phyloP scores from a whole-genome alignment of 768 basidiomycete species.

The Chalciporus piperatus region DNA sequence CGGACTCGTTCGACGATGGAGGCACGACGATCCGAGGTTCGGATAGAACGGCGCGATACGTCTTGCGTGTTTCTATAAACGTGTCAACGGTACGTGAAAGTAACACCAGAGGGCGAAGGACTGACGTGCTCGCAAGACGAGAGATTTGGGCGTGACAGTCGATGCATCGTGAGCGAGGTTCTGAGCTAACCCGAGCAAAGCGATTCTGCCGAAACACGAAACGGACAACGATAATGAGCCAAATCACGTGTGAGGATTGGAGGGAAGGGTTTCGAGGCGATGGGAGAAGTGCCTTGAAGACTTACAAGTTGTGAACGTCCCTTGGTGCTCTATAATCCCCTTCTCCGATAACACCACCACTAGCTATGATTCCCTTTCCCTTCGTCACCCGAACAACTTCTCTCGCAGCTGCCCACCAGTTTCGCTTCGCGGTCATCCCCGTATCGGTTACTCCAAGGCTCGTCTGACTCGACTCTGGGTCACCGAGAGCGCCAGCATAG shows the following conservation, averaged over 20 bases:
- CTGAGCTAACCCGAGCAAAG: slow-evolving; percentile 65
- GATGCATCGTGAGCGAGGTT: slow-evolving; percentile 63
- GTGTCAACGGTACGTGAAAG: not conserved
- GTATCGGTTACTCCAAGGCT: slow-evolving; percentile 51
- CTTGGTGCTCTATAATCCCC: slow-evolving; percentile 66
- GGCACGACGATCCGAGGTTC: slow-evolving; percentile 69
- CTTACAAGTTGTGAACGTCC: slow-evolving; percentile 77
- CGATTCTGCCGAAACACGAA: too few species aligned
- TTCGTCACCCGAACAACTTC: slow-evolving; percentile 80
- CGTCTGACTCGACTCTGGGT: slow-evolving; percentile 45
- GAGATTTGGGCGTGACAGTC: slow-evolving; percentile 59
- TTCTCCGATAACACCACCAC: slow-evolving; percentile 60
- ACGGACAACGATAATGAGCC: too few species aligned
- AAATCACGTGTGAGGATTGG: not conserved
- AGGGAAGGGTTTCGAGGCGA: too few species aligned
- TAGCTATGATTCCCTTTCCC: slow-evolving; percentile 72
- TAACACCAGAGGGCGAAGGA: slow-evolving; percentile 1
- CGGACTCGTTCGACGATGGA: not conserved
- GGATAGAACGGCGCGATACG: slow-evolving; percentile 76
- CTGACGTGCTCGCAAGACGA: slow-evolving; percentile 74
- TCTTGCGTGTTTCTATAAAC: slow-evolving; percentile 71
- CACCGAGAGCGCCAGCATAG: slow-evolving; percentile 72
- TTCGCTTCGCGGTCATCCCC: slow-evolving; percentile 58
- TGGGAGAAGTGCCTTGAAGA: not conserved
- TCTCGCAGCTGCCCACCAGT: slow-evolving; percentile 81